A percentile compares a stretch with the other conserved stretches of the same genome.
Evolutionary conservation across 2,329 filamentous ascomycete genomes (phyloP).

Genomic region (Scytalidium lignicola): DNA sequence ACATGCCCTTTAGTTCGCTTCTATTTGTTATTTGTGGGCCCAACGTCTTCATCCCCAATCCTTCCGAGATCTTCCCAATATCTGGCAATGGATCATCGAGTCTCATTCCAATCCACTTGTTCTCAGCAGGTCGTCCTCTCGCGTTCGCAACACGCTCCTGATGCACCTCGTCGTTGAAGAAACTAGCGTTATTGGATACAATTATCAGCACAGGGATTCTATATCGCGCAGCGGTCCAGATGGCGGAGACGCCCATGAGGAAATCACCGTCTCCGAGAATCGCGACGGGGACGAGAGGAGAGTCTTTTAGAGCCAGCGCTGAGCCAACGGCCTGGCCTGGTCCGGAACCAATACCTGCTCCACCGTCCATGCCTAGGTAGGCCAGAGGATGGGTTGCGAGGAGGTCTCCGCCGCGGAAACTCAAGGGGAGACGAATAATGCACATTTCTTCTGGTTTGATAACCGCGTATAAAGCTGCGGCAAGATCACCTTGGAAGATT

Average conservation of each 20-base stretch:
- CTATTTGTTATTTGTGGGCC: neutral
- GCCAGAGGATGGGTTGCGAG: constrained; percentile 1
- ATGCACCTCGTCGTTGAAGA: constrained; percentile 6
- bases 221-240: constrained; percentile 3
- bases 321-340: constrained; percentile 4
- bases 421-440: constrained; percentile 1
- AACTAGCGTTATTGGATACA: constrained; percentile 3
- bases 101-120: constrained; percentile 7
- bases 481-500: constrained; percentile 2
- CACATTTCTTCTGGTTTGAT: constrained; percentile 4
- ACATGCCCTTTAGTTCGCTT: neutral
- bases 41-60: neutral
- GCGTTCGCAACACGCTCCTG: constrained; percentile 3
- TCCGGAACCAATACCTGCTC: constrained; percentile 2
- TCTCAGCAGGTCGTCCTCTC: constrained; percentile 3
- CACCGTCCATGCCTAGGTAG: constrained; percentile 1
- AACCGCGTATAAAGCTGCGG: neutral
- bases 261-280: constrained; percentile 3
- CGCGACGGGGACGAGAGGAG: neutral
- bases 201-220: constrained; percentile 1
- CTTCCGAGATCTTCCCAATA: constrained; percentile 1
- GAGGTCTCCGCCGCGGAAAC: neutral
- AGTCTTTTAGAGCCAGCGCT: constrained; percentile 2
- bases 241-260: constrained; percentile 1
- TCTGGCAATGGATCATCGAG: constrained; percentile 4